phyloP scores from a whole-genome alignment of 129 eudicot genomes.

The Sambucus nigra region DNA sequence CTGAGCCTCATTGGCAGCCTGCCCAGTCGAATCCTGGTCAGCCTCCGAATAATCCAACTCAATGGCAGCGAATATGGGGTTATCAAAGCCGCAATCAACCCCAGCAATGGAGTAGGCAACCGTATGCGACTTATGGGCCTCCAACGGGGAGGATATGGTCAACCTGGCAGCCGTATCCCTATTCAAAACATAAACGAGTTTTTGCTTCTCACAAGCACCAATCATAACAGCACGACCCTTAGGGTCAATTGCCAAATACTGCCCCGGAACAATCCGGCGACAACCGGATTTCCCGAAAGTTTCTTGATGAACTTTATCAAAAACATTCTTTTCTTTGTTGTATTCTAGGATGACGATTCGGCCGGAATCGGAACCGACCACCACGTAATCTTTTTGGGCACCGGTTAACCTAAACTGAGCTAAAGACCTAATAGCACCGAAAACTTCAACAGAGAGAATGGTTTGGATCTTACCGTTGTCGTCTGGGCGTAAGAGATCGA shows the following conservation, averaged over 20 bases:
- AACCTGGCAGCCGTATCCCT: conserved; percentile 88
- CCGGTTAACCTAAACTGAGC: conserved; percentile 92
- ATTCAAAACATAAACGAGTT: conserved; percentile 86
- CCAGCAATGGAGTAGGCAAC: conserved; percentile 71
- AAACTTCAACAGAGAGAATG: conserved; percentile 73
- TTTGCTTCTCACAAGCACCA: conserved; percentile 97
- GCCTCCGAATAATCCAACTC: conserved; percentile 98
- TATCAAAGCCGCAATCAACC: conserved; percentile 98
- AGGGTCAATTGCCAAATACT: conserved; percentile 88
- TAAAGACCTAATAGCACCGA: conserved; percentile 79
- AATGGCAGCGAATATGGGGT: conserved; percentile 90
- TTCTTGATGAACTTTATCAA: conserved; percentile 83
- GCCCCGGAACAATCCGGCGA: conserved; percentile 95
- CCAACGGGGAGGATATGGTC: conserved; percentile 85
- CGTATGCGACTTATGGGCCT: conserved; percentile 89
- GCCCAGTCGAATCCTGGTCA: conserved; percentile 96
- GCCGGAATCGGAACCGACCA: conserved; percentile 75
- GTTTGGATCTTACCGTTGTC: conserved; percentile 96
- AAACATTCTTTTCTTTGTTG: conserved; percentile 69
- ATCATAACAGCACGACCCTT: conserved; percentile 97
- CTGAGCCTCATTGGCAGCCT: conserved; percentile 84
- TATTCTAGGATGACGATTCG: conserved; percentile 69
- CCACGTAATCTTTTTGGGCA: conserved; percentile 76
- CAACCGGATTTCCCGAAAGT: conserved; percentile 94
- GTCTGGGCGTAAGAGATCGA: conserved; percentile 87